Evolutionary conservation across 2,329 filamentous ascomycete genomes (phyloP).

Genomic region (Colletotrichum euphorbiae): DNA sequence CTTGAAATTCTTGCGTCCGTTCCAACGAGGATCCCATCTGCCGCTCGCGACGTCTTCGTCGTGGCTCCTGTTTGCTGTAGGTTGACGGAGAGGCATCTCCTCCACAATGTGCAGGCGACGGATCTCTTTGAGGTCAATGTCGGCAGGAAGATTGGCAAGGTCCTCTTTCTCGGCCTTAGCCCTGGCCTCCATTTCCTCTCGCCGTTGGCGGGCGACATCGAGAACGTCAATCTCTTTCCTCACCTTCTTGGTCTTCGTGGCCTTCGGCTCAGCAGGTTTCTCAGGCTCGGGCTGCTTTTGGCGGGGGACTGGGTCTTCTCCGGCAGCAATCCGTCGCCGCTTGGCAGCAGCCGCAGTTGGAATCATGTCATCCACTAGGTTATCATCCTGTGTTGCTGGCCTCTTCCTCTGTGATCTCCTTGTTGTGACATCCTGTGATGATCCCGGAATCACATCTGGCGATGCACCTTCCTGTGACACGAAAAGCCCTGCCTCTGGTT

Average conservation of each 20-base stretch:
- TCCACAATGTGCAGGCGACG: conserved; percentile 81
- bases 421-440: conserved; percentile 38
- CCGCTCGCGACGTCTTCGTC: conserved; percentile 65
- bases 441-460: conserved; percentile 38
- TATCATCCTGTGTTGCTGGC: conserved; percentile 57
- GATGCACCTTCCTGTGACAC: conserved; percentile 61
- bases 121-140: conserved; percentile 79
- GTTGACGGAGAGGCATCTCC: conserved; percentile 73
- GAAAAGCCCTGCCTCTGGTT: conserved; percentile 63
- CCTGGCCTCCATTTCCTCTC: conserved; percentile 75
- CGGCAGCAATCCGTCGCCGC: conserved; percentile 75
- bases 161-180: conserved; percentile 66
- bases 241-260: conserved; percentile 57
- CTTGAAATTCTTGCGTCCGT: conserved; percentile 96
- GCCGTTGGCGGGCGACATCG: conserved; percentile 70
- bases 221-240: conserved; percentile 76
- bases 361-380: conserved; percentile 78
- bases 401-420: conserved; percentile 58
- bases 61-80: conserved; percentile 50
- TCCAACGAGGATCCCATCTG: conserved; percentile 90
- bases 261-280: conserved; percentile 44
- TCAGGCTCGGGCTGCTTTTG: conserved; percentile 43
- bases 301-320: conserved; percentile 58
- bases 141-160: conserved; percentile 64
- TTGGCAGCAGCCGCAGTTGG: conserved; percentile 84